phyloP scores from a whole-genome alignment of 2,329 filamentous ascomycete species.

The Aspergillus clavatus region DNA sequence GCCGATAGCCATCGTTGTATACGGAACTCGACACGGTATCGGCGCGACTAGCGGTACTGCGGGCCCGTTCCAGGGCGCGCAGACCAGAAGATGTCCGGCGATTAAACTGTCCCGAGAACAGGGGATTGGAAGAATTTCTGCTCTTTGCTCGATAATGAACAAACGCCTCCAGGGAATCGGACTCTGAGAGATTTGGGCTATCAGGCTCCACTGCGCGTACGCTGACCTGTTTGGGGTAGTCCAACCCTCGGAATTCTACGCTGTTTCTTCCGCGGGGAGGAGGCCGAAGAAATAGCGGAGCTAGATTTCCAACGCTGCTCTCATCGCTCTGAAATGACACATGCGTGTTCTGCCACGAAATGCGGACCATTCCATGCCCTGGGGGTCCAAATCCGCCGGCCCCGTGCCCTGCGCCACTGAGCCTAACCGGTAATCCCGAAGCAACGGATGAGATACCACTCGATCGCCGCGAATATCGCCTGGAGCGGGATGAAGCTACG shows the following conservation, averaged over 20 bases:
- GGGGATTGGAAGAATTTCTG: slow-evolving; percentile 36
- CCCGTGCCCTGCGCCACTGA: slow-evolving; percentile 41
- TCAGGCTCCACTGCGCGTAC: slow-evolving; percentile 29
- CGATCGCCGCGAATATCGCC: slow-evolving; percentile 34
- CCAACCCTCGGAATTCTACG: slow-evolving; percentile 13
- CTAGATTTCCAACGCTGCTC: slow-evolving; percentile 30
- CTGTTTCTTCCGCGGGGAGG: slow-evolving; percentile 25
- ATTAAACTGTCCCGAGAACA: slow-evolving; percentile 34
- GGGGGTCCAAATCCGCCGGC: slow-evolving; percentile 37
- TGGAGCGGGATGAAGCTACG: slow-evolving; percentile 32
- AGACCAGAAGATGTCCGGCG: slow-evolving; percentile 30
- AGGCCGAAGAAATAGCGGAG: slow-evolving; percentile 35
- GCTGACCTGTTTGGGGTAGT: slow-evolving; percentile 26
- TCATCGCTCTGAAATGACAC: slow-evolving; percentile 34
- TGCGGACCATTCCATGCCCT: slow-evolving; percentile 30
- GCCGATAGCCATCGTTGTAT: slow-evolving; percentile 28
- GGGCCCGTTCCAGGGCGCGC: slow-evolving; percentile 32
- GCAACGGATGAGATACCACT: slow-evolving; percentile 36
- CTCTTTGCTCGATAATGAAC: slow-evolving; percentile 36
- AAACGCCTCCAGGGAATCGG: slow-evolving; percentile 36
- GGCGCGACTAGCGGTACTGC: slow-evolving; percentile 32
- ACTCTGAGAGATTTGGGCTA: slow-evolving; percentile 29
- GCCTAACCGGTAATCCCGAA: slow-evolving; percentile 35
- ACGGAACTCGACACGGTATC: slow-evolving; percentile 33
- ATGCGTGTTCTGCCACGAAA: slow-evolving; percentile 37